These are phyloP conservation scores for Pseudogymnoascus sp. DNA, from an alignment of 2,329 filamentous ascomycete genomes.

Conservation along the genomic window DNA sequence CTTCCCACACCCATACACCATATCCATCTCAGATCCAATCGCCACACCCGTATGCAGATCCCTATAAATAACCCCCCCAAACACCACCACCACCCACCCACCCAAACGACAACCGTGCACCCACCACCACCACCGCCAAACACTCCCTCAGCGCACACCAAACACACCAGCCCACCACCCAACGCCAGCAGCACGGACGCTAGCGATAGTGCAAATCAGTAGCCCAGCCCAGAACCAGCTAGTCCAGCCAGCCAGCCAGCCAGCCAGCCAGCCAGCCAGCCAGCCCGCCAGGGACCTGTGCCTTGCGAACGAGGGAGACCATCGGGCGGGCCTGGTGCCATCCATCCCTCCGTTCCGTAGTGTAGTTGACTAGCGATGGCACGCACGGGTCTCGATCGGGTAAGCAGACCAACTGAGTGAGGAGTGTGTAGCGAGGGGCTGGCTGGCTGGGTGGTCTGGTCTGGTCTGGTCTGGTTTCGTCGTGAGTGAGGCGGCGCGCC, in stretches of 20 bases:
- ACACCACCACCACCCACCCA: no score
- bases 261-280: no score
- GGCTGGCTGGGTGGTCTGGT: neutral
- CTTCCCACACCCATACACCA: no score
- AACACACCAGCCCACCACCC: neutral
- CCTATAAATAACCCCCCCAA: neutral
- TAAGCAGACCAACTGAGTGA: neutral
- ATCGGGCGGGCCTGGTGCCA: neutral
- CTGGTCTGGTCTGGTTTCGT: neutral
- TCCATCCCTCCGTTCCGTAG: neutral
- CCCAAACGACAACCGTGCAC: neutral
- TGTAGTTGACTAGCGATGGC: neutral
- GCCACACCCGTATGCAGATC: neutral
- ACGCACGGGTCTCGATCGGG: neutral
- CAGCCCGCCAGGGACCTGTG: neutral
- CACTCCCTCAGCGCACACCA: neutral
- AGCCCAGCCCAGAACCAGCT: neutral
- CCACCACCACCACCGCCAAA: neutral
- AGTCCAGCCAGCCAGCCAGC: no score
- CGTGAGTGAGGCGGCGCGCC: neutral
- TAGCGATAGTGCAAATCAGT: neutral
- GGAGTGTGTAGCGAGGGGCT: no score
- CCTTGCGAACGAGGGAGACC: neutral
- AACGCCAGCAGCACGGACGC: neutral
- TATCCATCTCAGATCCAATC: neutral